Evolutionary conservation across 208 protist species (phyloP).

Genomic region (Crithidia acanthocephali): DNA sequence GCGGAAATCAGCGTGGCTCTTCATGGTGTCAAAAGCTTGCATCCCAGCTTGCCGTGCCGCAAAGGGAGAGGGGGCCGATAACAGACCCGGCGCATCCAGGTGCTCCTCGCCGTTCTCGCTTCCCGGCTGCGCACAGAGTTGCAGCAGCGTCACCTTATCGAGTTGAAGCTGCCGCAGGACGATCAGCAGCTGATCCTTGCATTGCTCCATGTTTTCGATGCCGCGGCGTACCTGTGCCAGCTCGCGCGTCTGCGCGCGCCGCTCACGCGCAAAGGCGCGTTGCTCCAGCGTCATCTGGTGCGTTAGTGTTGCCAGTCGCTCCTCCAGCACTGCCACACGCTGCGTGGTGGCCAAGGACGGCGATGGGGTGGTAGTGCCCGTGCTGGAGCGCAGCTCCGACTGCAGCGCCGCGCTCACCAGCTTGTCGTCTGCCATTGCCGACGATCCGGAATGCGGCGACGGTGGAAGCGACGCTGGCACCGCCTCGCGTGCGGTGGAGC

Average conservation of each 20-base stretch:
- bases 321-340: conserved; percentile 8
- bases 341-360: not conserved
- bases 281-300: not conserved
- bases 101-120: not conserved
- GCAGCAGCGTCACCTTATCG: conserved; percentile 11
- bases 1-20: not conserved
- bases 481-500: not conserved
- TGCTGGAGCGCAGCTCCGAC: not conserved
- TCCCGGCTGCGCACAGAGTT: not conserved
- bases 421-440: no score
- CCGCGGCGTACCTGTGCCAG: conserved; percentile 9
- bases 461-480: no score
- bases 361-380: not conserved
- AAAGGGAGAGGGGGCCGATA: not conserved
- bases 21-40: not conserved
- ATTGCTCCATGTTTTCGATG: conserved; percentile 5
- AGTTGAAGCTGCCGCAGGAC: conserved; percentile 9
- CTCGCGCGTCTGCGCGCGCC: not conserved
- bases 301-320: conserved; percentile 2
- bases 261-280: not conserved
- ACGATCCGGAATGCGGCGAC: no score
- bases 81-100: not conserved
- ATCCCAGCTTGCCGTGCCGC: not conserved
- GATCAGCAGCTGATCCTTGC: conserved; percentile 5
- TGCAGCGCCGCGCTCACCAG: not conserved